A percentile compares a stretch with the other conserved stretches of the same genome.
These are phyloP conservation scores for Eucalyptus fibrosa DNA, from an alignment of 345 rosid species.

Conservation along the genomic window DNA sequence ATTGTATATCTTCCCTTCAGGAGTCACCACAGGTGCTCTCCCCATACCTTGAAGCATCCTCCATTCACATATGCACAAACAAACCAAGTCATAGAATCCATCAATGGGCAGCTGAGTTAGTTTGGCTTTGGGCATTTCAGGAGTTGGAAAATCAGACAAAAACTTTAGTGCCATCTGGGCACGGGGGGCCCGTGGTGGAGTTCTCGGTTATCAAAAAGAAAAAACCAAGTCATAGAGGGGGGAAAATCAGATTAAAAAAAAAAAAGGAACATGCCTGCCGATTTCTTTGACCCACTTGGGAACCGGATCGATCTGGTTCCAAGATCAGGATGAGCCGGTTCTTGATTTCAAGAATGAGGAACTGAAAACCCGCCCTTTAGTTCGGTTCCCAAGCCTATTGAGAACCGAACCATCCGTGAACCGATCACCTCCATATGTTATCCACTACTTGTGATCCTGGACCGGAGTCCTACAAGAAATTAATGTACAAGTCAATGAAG, in stretches of 20 bases:
- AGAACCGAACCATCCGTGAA: rapidly evolving
- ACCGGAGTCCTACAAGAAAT: not conserved
- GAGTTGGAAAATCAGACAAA: too few relatives aligned
- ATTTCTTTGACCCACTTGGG: not conserved
- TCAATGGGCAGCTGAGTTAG: too few relatives aligned
- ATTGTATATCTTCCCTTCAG: constrained; percentile 82
- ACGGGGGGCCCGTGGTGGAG: too few relatives aligned
- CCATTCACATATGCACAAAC: not conserved
- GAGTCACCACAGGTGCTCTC: constrained; percentile 63
- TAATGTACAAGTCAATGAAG: not conserved
- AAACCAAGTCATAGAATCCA: not conserved
- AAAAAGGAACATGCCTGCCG: not conserved
- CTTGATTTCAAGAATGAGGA: not conserved
- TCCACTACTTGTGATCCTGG: not conserved
- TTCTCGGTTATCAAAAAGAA: too few relatives aligned
- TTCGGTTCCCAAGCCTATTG: not conserved
- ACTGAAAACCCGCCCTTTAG: not conserved
- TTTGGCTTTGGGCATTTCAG: too few relatives aligned
- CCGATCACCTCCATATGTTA: not conserved
- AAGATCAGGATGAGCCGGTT: not conserved
- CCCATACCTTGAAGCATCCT: constrained; percentile 38
- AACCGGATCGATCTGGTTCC: rapidly evolving
- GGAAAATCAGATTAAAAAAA: too few relatives aligned
- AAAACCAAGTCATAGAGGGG: not conserved
- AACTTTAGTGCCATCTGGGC: too few relatives aligned